Conservation (phyloP, 2,329 filamentous ascomycete genomes). For the Colletotrichum phormii region DNA sequence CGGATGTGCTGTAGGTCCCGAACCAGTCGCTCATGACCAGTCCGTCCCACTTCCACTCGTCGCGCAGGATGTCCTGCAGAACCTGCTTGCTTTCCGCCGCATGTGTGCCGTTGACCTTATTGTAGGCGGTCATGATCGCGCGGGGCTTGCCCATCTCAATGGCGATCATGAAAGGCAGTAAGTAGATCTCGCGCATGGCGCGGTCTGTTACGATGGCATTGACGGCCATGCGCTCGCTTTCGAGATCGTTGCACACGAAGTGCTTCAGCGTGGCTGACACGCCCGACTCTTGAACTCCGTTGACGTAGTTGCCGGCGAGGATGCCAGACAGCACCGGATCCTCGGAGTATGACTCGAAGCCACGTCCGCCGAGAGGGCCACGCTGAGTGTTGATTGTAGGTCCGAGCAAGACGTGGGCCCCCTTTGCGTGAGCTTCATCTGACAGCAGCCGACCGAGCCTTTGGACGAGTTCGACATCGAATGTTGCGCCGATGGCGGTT, state of each 20-base stretch:
- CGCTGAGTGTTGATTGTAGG: constrained; percentile 74
- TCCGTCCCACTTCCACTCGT: constrained; percentile 69
- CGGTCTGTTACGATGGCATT: constrained; percentile 66
- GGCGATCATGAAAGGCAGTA: constrained; percentile 68
- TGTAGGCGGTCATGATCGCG: constrained; percentile 68
- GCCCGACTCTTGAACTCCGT: constrained; percentile 66
- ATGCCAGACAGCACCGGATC: constrained; percentile 68
- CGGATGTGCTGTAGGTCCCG: constrained; percentile 63
- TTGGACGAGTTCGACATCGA: constrained; percentile 64
- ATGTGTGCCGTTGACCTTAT: constrained; percentile 50
- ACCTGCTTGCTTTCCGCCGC: constrained; percentile 53
- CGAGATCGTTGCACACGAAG: constrained; percentile 71
- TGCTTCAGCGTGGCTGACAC: constrained; percentile 70
- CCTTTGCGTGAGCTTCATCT: constrained; percentile 65
- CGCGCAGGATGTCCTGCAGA: constrained; percentile 62
- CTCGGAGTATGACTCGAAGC: constrained; percentile 70
- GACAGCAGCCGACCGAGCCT: constrained; percentile 63
- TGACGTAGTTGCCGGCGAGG: constrained; percentile 63
- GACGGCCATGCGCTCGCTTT: constrained; percentile 67
- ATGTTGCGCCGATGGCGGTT: constrained; percentile 68
- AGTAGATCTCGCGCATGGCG: constrained; percentile 68
- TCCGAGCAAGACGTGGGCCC: constrained; percentile 67
- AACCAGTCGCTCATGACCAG: constrained; percentile 71
- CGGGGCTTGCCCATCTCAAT: constrained; percentile 62
- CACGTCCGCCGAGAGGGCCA: constrained; percentile 67